Evolutionary conservation across 495 filamentous ascomycete genomes (phyloP).

Genomic region (Parathielavia appendiculata): DNA sequence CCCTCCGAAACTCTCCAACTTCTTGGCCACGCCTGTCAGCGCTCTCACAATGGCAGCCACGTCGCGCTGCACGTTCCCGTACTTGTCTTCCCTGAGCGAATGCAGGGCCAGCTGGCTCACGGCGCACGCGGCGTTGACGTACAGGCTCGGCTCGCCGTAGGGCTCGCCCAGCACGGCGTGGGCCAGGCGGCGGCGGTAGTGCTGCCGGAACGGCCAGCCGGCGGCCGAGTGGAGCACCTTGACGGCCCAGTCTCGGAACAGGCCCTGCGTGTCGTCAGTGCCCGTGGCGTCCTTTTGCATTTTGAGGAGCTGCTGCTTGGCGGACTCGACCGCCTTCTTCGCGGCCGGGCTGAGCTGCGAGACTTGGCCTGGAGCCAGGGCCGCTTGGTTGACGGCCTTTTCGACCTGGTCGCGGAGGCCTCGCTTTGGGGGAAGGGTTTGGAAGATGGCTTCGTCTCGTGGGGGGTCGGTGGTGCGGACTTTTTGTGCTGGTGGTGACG

Average conservation of each 20-base stretch:
- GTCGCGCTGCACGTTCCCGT: conserved; percentile 76
- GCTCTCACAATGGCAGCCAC: conserved; percentile 66
- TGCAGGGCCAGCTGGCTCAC: conserved; percentile 63
- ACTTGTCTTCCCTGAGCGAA: conserved; percentile 77
- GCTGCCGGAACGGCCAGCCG: conserved; percentile 67
- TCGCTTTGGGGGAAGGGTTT: conserved; percentile 41
- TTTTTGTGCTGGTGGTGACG: conserved; percentile 27
- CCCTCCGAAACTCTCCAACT: conserved; percentile 58
- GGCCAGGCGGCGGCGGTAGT: conserved; percentile 56
- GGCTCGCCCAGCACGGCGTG: conserved; percentile 65
- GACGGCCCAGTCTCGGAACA: conserved; percentile 27
- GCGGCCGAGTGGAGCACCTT: conserved; percentile 48
- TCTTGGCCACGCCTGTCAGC: conserved; percentile 60
- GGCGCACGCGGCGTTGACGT: conserved; percentile 65
- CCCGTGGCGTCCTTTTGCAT: conserved; percentile 42
- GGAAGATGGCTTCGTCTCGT: conserved; percentile 58
- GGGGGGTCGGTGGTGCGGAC: conserved; percentile 41
- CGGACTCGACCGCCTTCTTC: conserved; percentile 32
- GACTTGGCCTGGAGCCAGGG: conserved; percentile 56
- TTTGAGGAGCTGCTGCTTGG: conserved; percentile 39
- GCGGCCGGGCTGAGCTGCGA: conserved; percentile 37
- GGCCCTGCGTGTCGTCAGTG: conserved; percentile 36
- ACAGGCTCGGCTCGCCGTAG: conserved; percentile 55
- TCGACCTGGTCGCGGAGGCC: conserved; percentile 48
- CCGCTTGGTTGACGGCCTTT: conserved; percentile 49